Evolutionary conservation across 768 basidiomycete species (phyloP).

Genomic region (Tulasnella sp.): DNA sequence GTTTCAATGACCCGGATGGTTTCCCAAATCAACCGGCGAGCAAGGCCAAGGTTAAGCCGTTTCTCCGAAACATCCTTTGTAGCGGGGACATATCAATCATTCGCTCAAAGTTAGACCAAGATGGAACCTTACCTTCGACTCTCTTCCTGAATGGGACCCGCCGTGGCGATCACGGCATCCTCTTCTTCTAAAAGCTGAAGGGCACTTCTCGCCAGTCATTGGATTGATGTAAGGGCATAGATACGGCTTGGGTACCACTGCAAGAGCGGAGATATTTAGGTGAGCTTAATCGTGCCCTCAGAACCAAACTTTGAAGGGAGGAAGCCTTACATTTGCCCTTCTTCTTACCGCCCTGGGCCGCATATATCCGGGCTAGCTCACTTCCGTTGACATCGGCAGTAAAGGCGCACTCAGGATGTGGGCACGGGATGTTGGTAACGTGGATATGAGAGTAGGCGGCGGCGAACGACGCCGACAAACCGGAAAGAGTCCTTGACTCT

Average conservation of each 20-base stretch:
- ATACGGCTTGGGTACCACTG: slow-evolving; percentile 11
- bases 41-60: slow-evolving; percentile 4
- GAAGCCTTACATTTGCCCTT: slow-evolving; percentile 3
- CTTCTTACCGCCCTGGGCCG: neutral
- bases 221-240: slow-evolving; percentile 1
- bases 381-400: slow-evolving; percentile 9
- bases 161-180: slow-evolving; percentile 19
- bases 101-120: neutral
- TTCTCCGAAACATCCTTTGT: slow-evolving; percentile 9
- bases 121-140: slow-evolving; percentile 6
- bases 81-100: neutral
- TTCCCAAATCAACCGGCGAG: slow-evolving; percentile 17
- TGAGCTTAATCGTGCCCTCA: neutral
- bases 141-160: slow-evolving; percentile 16
- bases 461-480: neutral
- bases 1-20: slow-evolving; percentile 1
- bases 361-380: neutral
- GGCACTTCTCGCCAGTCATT: neutral
- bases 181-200: neutral
- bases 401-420: slow-evolving; percentile 14
- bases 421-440: slow-evolving; percentile 19
- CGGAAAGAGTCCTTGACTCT: neutral
- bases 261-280: neutral
- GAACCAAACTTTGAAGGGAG: neutral
- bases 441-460: slow-evolving; percentile 15